These are phyloP conservation scores for Chalara sp. DNA, from an alignment of 2,329 filamentous ascomycete genomes.

Conservation along the genomic window DNA sequence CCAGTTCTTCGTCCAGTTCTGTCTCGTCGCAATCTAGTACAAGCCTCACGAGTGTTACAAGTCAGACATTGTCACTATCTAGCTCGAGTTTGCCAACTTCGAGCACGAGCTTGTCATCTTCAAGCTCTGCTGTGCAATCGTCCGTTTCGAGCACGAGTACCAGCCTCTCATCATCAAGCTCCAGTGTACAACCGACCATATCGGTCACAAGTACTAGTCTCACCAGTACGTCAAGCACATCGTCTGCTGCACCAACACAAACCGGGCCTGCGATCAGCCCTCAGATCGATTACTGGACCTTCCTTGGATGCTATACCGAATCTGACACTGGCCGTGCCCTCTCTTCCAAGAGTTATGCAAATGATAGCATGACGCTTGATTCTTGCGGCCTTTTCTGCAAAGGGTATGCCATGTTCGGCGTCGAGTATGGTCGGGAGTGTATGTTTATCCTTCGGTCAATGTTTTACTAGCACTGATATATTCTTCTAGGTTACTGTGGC, in stretches of 20 bases:
- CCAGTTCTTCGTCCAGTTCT: too few relatives aligned
- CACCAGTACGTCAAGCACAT: constrained; percentile 1
- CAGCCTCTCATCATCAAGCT: too few relatives aligned
- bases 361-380: constrained; percentile 21
- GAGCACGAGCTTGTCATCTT: too few relatives aligned
- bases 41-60: too few relatives aligned
- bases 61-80: too few relatives aligned
- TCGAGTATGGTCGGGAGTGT: constrained; percentile 27
- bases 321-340: constrained; percentile 21
- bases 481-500: constrained; percentile 25
- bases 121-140: too few relatives aligned
- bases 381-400: constrained; percentile 22
- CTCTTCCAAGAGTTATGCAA: constrained; percentile 7
- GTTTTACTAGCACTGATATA: constrained; percentile 11
- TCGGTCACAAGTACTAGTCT: too few relatives aligned
- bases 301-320: constrained; percentile 28
- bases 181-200: too few relatives aligned
- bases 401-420: constrained; percentile 23
- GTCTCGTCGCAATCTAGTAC: too few relatives aligned
- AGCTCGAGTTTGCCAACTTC: too few relatives aligned
- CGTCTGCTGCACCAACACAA: constrained; percentile 1
- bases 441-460: constrained; percentile 1
- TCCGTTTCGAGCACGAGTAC: too few relatives aligned
- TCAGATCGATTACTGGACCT: constrained; percentile 7
- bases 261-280: constrained; percentile 6